Base-by-base conservation (phyloP, 306 rosid genomes). In the Sphenostylis stenocarpa region DNA sequence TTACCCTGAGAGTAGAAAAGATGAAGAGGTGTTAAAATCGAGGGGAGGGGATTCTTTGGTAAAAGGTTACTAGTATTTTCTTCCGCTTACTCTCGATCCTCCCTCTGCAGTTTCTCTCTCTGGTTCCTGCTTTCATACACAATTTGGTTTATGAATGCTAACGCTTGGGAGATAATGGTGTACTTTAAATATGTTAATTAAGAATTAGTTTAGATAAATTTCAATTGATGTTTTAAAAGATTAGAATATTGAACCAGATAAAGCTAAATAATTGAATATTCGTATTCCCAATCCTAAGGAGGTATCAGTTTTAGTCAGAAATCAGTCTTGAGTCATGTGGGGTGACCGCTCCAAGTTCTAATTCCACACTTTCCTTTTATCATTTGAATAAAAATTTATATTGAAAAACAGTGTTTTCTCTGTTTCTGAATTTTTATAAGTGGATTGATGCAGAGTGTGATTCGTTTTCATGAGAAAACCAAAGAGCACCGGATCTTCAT, bases 291-390 rank as follows among this genome's bases (percentile, higher is more conserved):
- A 80, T 84, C 79, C 73, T 63, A 77, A 64, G 80, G 23, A 62
- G 45, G 31, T 44, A 72, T 58, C 39, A 36, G 19, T 24, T 26
- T 26, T 7, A 53, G 72, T 76, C 83, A 85, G 88, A 77, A 68
- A 79, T 70, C 70, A 21, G 60, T 57, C 81, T 84, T 66, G 82
- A 64, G 70, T 70, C 62, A 68, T 43, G 84, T 73, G 67, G 75
- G 5, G 56, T 77, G 83, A 87, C 77, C 23, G 69, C 84, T 82
- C 85, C 73, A 53, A 71, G 72, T 57, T 77, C 90, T 49, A 64
- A 56, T 67, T 75, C 38, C 63, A 34, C 19, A 20, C 26, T 28
- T 57, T 23, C 31, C 28, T 57, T 61, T 70, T 7, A 48, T 28
- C 5, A 55, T 67, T 67, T 28, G 15, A 41, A 64, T 8, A 19